Evolutionary conservation across 192 early-diverging fungal species (phyloP).

Genomic region (Coemansia sp.): DNA sequence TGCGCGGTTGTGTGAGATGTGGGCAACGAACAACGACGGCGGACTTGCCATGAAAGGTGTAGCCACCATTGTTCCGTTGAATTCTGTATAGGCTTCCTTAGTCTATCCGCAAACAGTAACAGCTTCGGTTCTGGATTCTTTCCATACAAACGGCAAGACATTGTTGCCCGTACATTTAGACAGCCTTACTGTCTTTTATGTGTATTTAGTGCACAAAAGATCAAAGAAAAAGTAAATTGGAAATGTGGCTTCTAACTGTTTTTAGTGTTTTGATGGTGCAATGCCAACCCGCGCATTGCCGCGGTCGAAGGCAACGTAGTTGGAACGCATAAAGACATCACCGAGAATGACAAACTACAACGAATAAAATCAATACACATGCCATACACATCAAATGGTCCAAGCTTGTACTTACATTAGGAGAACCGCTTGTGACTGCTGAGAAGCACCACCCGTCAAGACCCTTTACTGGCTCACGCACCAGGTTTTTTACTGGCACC

Average conservation of each 20-base stretch:
- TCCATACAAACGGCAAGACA: too few species aligned
- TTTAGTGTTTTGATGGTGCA: slow-evolving; percentile 55
- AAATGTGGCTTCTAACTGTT: background rate
- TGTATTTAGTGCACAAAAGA: background rate
- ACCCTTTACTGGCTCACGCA: slow-evolving; percentile 53
- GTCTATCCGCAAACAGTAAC: too few species aligned
- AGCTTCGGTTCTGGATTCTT: background rate
- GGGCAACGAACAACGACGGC: slow-evolving; percentile 64
- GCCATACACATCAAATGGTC: slow-evolving; percentile 2
- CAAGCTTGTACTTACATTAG: slow-evolving; percentile 30
- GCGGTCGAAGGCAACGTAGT: slow-evolving; percentile 66
- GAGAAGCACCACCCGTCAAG: slow-evolving; percentile 54
- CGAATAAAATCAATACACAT: background rate
- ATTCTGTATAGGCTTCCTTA: background rate
- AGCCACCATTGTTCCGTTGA: slow-evolving; percentile 46
- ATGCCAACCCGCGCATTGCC: slow-evolving; percentile 58
- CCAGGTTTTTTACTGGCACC: slow-evolving; percentile 40
- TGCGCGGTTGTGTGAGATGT: slow-evolving; percentile 60
- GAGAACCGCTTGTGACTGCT: slow-evolving; percentile 49
- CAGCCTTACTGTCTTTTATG: slow-evolving; percentile 6
- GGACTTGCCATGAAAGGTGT: slow-evolving; percentile 72
- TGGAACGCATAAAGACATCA: slow-evolving; percentile 66
- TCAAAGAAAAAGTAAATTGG: background rate
- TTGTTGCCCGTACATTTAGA: too few species aligned
- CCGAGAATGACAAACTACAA: slow-evolving; percentile 61